Percentiles rank a stretch among this genome's conserved stretches.
phyloP scores from a whole-genome alignment of 495 filamentous ascomycete species.

The Tuber indicum region DNA sequence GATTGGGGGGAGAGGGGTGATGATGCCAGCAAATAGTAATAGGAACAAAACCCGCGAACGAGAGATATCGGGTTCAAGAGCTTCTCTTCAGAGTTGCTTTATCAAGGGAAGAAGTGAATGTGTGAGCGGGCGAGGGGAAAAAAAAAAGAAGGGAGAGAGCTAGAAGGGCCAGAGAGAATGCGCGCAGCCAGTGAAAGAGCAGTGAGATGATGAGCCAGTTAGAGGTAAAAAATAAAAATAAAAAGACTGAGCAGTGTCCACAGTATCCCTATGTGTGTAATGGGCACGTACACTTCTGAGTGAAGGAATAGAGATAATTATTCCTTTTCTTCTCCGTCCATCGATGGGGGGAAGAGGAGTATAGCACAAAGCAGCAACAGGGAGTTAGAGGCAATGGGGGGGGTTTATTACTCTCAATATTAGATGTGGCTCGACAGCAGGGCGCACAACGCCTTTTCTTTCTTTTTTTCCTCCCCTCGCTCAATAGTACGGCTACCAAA shows the following conservation, averaged over 20 bases:
- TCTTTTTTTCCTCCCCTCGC: neutral
- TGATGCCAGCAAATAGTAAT: neutral
- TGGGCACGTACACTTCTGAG: neutral
- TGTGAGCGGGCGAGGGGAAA: slow-evolving; percentile 4
- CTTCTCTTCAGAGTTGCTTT: neutral
- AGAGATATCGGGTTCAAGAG: neutral
- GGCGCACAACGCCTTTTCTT: neutral
- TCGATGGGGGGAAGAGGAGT: neutral
- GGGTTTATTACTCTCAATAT: slow-evolving; percentile 1
- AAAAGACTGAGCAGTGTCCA: neutral
- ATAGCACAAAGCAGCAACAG: slow-evolving; percentile 2
- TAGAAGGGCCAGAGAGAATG: neutral
- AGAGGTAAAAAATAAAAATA: neutral
- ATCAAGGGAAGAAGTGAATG: neutral
- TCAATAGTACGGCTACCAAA: neutral
- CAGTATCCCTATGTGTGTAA: neutral
- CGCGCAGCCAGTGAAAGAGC: neutral
- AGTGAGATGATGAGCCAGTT: neutral
- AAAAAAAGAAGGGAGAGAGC: neutral
- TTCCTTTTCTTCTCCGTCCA: neutral
- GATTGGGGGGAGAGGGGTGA: neutral
- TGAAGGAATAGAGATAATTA: neutral
- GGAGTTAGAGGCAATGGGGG: neutral
- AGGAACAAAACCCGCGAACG: neutral
- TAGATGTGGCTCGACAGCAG: slow-evolving; percentile 2